These are phyloP conservation scores for Debaryomyces nepalensis DNA, from an alignment of 1,139 yeast genomes.

Conservation along the genomic window DNA sequence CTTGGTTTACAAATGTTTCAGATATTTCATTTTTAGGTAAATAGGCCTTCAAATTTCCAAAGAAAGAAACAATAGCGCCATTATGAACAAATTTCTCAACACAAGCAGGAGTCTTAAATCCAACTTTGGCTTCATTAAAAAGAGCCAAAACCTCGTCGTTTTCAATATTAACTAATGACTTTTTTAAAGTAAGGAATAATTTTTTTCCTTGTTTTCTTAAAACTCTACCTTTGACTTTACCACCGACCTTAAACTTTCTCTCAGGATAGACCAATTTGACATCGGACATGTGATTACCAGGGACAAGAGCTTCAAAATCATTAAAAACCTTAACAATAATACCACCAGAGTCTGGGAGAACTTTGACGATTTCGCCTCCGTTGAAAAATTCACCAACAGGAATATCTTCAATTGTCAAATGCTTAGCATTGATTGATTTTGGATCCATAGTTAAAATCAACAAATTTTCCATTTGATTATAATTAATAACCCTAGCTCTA, in stretches of 20 bases:
- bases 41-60: constrained; percentile 77
- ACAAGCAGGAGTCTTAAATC: constrained; percentile 73
- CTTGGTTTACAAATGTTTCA: constrained; percentile 79
- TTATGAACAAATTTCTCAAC: constrained; percentile 71
- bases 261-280: constrained; percentile 86
- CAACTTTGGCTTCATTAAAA: constrained; percentile 58
- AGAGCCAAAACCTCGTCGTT: constrained; percentile 59
- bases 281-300: constrained; percentile 80
- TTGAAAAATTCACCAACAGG: constrained; percentile 73
- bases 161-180: constrained; percentile 73
- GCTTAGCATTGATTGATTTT: constrained; percentile 63
- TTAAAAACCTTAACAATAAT: constrained; percentile 67
- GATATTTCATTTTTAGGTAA: constrained; percentile 88
- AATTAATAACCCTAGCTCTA: constrained; percentile 77
- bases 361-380: constrained; percentile 60
- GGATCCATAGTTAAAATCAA: constrained; percentile 74
- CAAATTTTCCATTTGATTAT: constrained; percentile 64
- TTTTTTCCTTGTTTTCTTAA: constrained; percentile 44
- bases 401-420: constrained; percentile 68
- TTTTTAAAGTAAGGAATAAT: constrained; percentile 74
- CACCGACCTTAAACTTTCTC: constrained; percentile 84
- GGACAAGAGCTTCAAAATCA: constrained; percentile 75
- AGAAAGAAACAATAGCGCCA: constrained; percentile 86
- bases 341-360: constrained; percentile 68
- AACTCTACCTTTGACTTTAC: constrained; percentile 76